Evolutionary conservation across 2,329 filamentous ascomycete species (phyloP), one percentile per base, ranked within the genome.

Genomic region (Thyridium curvatum): DNA sequence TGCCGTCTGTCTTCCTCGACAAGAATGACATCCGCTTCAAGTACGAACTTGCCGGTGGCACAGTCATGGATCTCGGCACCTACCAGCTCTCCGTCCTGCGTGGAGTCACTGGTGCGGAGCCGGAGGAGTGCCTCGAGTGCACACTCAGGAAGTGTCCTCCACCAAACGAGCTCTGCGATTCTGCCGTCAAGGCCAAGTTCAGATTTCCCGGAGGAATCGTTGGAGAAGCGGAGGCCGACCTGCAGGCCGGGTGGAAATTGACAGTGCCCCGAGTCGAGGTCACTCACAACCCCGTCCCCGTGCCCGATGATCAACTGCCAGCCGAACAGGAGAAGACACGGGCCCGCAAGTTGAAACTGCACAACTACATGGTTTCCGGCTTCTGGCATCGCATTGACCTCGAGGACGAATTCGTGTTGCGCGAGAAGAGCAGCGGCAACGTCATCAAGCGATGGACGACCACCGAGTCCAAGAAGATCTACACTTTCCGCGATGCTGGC

Each of bases 41-140:
- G 14, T 45, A 45, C 18, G 41, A 43, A 2, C 41, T 47, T 3
- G 31, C 21, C 9, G 46, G 46, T 16, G 46, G 44, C n/a, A 21
- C 35, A 15, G 52, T 66, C 59, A 58, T 64, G 45, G 46, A 65
- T 30, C 62, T 68, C 2, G 64, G 41, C 29, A 44, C 42, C 58
- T 72, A 72, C 42, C 51, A 48, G 12, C 46, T 68, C 18, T 47
- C 61, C 12, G 47, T 53, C 14, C 38, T 73, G 18, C 57, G 69
- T 3, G 44, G 55, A 16, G 52, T 68, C n/a, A 18, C 18, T 34
- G 57, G 53, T 0, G 47, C 47, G 6, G 61, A 66, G 46, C 62
- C 66, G 2, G 55, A 54, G 13, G 57, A 59, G 37, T 71, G 65
- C 37, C 21, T 61, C 3, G 46, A 46, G 34, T 61, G 57, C n/a